Conservation (phyloP, 78 protist species). For the Dictyostelium intermedium region DNA sequence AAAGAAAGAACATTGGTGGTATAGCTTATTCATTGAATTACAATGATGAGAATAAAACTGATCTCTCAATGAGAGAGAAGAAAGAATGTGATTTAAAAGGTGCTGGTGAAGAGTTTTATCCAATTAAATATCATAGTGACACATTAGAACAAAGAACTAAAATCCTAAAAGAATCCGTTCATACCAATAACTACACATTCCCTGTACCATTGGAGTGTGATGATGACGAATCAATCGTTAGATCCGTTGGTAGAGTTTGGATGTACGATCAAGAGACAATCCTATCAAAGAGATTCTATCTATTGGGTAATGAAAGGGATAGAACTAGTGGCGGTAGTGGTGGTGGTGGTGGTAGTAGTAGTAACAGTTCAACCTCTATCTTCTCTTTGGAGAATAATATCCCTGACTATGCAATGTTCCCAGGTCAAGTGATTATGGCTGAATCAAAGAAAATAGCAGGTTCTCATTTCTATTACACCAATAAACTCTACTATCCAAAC, state of each 20-base stretch:
- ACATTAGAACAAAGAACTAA: conserved; percentile 21
- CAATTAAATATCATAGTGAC: conserved; percentile 20
- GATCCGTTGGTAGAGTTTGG: conserved; percentile 48
- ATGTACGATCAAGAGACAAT: background rate
- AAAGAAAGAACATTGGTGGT: background rate
- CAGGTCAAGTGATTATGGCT: conserved; percentile 45
- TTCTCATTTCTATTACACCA: conserved; percentile 18
- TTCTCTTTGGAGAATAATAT: background rate
- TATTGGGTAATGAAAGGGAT: conserved; percentile 13
- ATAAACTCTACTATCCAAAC: conserved; percentile 35
- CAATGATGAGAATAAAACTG: background rate
- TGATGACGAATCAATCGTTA: background rate
- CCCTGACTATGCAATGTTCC: background rate
- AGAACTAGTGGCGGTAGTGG: background rate
- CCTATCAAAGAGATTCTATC: background rate
- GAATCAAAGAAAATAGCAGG: conserved; percentile 38
- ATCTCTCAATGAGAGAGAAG: background rate
- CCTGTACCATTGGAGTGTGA: background rate
- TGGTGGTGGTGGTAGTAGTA: no score
- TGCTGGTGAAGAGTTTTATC: background rate
- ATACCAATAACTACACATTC: background rate
- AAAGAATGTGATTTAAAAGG: background rate
- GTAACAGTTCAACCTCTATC: background rate
- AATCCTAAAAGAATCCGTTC: background rate
- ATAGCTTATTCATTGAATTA: background rate